phyloP scores from a whole-genome alignment of 1,284 basidiomycete genomes.

The Ganoderma multipileum region DNA sequence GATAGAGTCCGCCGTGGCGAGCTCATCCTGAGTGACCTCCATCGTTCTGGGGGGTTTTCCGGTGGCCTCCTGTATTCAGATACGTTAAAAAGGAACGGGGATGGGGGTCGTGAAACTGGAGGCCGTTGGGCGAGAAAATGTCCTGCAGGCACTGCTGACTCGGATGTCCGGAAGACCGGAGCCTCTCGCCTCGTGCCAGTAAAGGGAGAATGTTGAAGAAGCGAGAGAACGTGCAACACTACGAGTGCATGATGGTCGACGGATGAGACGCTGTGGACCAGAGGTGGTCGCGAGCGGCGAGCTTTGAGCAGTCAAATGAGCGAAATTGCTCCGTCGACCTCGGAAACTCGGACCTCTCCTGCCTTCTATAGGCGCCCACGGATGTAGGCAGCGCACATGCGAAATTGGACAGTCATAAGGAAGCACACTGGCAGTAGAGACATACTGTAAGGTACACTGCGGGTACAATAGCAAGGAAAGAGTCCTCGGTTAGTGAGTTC shows the following conservation, averaged over 20 bases:
- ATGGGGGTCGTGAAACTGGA: neutral
- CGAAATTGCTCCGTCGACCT: neutral
- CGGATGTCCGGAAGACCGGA: neutral
- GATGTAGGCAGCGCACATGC: neutral
- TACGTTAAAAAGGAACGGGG: neutral
- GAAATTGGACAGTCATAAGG: no score
- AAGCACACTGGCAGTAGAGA: neutral
- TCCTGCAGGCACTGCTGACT: neutral
- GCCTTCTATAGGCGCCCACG: neutral
- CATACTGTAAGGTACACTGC: neutral
- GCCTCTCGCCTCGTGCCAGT: neutral
- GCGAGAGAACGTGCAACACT: neutral
- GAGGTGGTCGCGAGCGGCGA: neutral
- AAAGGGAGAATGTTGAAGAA: neutral
- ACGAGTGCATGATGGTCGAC: neutral
- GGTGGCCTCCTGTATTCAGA: neutral
- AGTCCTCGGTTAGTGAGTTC: neutral
- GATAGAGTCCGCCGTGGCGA: slow-evolving; percentile 37
- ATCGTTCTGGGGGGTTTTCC: slow-evolving; percentile 24
- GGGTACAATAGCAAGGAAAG: neutral
- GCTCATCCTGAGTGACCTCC: slow-evolving; percentile 40
- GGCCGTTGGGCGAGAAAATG: neutral
- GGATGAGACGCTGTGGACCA: neutral
- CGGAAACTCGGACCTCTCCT: neutral
- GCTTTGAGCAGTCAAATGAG: neutral